A percentile compares a stretch with the other conserved stretches of the same genome.
These are phyloP conservation scores for Datura wrightii DNA, from an alignment of 257 asterid species.

Conservation along the genomic window DNA sequence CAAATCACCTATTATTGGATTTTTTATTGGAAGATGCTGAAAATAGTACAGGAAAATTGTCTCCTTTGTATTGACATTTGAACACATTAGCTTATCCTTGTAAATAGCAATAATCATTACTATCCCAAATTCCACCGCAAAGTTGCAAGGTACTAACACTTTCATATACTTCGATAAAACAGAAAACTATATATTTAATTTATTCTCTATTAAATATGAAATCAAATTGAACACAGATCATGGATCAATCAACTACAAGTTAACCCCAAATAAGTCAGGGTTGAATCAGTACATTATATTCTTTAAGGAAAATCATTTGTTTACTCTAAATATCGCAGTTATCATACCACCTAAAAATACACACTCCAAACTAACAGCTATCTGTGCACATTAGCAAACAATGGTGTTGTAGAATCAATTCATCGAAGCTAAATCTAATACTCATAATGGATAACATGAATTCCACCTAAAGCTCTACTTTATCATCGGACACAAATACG, in stretches of 20 bases:
- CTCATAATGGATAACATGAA: background rate
- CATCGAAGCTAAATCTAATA: background rate
- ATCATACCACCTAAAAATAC: too few relatives aligned
- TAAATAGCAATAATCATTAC: background rate
- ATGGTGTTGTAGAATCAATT: background rate
- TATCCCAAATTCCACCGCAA: background rate
- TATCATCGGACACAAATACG: background rate
- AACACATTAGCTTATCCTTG: too few relatives aligned
- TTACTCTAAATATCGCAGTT: background rate
- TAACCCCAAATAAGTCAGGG: background rate
- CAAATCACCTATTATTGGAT: background rate
- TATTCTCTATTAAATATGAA: background rate
- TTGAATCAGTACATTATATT: background rate
- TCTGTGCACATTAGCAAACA: background rate
- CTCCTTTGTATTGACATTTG: background rate
- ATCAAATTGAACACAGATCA: background rate
- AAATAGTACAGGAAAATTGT: too few relatives aligned
- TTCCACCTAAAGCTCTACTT: background rate
- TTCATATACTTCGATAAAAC: background rate
- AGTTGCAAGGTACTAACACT: background rate
- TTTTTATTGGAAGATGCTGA: background rate
- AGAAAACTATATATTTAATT: too few relatives aligned
- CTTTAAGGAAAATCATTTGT: background rate
- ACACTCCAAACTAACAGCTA: background rate
- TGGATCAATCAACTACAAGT: too few relatives aligned